phyloP scores from a whole-genome alignment of 371 early-diverging fungal species.

The Haplosporangium sp. region DNA sequence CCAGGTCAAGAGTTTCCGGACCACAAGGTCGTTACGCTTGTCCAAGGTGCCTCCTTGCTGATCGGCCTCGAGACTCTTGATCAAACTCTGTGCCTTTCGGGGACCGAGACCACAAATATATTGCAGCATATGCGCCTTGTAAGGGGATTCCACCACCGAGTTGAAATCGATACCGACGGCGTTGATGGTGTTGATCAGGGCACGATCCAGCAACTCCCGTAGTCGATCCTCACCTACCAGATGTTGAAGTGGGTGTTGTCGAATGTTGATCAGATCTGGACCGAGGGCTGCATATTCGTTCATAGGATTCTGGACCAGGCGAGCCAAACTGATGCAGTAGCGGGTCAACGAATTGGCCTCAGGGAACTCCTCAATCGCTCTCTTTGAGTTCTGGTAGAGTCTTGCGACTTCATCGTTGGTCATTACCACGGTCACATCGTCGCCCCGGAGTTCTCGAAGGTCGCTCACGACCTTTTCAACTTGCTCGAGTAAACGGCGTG shows the following conservation, averaged over 20 bases:
- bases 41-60: slow-evolving; percentile 50
- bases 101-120: slow-evolving; percentile 97
- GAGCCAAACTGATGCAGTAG: slow-evolving; percentile 90
- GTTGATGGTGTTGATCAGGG: slow-evolving; percentile 89
- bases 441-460: slow-evolving; percentile 57
- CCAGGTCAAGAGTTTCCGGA: slow-evolving; percentile 72
- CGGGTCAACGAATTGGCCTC: slow-evolving; percentile 76
- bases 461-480: slow-evolving; percentile 70
- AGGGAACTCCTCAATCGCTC: slow-evolving; percentile 80
- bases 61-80: slow-evolving; percentile 66
- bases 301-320: slow-evolving; percentile 88
- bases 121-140: slow-evolving; percentile 78
- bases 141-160: slow-evolving; percentile 73
- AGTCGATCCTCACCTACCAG: slow-evolving; percentile 73
- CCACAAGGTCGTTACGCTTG: slow-evolving; percentile 78
- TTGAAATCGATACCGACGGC: slow-evolving; percentile 92
- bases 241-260: slow-evolving; percentile 82
- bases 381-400: slow-evolving; percentile 81
- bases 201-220: slow-evolving; percentile 80
- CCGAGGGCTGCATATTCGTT: slow-evolving; percentile 88
- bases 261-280: slow-evolving; percentile 73
- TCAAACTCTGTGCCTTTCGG: slow-evolving; percentile 85
- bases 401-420: slow-evolving; percentile 92
- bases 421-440: slow-evolving; percentile 63
- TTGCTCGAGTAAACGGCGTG: slow-evolving; percentile 77